phyloP scores from a whole-genome alignment of 305 asterid genomes.

The Fraxinus greggii region DNA sequence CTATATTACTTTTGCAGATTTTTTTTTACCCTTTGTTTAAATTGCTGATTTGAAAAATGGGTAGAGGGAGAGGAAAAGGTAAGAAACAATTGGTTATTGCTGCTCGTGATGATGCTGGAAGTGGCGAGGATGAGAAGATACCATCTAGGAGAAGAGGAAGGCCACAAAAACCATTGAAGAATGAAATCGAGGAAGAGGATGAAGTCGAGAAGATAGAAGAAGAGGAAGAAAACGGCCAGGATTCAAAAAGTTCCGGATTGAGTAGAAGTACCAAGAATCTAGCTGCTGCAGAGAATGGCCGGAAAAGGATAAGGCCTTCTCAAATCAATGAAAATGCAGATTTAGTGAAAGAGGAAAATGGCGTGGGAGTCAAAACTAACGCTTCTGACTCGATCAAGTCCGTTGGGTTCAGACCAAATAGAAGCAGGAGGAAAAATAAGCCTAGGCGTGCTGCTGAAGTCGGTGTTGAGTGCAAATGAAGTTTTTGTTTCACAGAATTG shows the following conservation, averaged over 20 bases:
- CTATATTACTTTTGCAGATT: constrained; percentile 24
- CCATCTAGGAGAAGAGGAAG: constrained; percentile 51
- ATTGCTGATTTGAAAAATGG: constrained; percentile 33
- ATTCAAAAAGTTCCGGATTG: constrained; percentile 29
- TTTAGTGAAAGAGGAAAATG: constrained; percentile 40
- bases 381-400: constrained; percentile 33
- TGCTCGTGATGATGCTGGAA: constrained; percentile 40
- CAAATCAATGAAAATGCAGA: constrained; percentile 38
- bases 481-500: constrained; percentile 12
- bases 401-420: constrained; percentile 48
- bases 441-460: constrained; percentile 64
- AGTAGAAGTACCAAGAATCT: constrained; percentile 36
- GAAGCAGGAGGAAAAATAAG: constrained; percentile 53
- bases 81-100: constrained; percentile 36
- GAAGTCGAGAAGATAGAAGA: constrained; percentile 32
- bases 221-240: constrained; percentile 32
- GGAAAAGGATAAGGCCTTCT: constrained; percentile 45
- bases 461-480: constrained; percentile 56
- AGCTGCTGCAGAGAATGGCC: constrained; percentile 35
- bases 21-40: not conserved
- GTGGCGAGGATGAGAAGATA: constrained; percentile 49
- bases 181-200: constrained; percentile 41
- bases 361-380: constrained; percentile 29
- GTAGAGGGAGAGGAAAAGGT: constrained; percentile 52
- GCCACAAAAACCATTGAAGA: constrained; percentile 45